A percentile compares a stretch with the other conserved stretches of the same genome.
Conservation (phyloP, 2,329 filamentous ascomycete genomes). For the Pseudonectria buxi region DNA sequence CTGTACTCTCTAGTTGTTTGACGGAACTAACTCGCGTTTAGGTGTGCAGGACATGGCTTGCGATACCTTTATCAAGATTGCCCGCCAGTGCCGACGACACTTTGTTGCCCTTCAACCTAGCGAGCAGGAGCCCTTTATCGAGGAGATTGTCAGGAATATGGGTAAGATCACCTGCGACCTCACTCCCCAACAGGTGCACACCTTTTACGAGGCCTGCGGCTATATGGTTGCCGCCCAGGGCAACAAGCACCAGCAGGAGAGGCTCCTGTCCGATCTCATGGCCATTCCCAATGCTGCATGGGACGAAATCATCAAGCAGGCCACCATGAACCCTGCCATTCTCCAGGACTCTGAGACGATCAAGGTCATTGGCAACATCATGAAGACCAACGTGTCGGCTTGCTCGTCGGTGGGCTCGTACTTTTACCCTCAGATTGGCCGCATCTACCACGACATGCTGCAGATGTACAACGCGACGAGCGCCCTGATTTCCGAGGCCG, state of each 20-base stretch:
- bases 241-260: conserved; percentile 88
- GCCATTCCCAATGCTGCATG: conserved; percentile 86
- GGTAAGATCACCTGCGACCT: conserved; percentile 93
- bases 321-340: conserved; percentile 76
- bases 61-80: conserved; percentile 99
- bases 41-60: conserved; percentile 99
- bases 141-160: conserved; percentile 95
- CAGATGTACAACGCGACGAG: conserved; percentile 99
- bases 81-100: conserved; percentile 93
- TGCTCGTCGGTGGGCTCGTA: conserved; percentile 94
- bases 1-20: not conserved
- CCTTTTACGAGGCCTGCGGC: conserved; percentile 97
- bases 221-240: conserved; percentile 99
- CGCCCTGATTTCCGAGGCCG: conserved; percentile 87
- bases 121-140: conserved; percentile 93
- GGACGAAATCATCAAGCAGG: conserved; percentile 88
- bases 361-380: conserved; percentile 98
- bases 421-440: conserved; percentile 95
- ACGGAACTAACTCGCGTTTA: conserved; percentile 29
- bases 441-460: conserved; percentile 97
- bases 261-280: conserved; percentile 88
- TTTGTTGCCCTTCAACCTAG: conserved; percentile 94
- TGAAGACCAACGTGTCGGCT: conserved; percentile 99
- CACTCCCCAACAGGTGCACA: conserved; percentile 94
- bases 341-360: conserved; percentile 91